Evolutionary conservation across 23 red algal species (phyloP), one percentile per base, ranked within the genome.

Genomic region (Gracilaria caudata): DNA sequence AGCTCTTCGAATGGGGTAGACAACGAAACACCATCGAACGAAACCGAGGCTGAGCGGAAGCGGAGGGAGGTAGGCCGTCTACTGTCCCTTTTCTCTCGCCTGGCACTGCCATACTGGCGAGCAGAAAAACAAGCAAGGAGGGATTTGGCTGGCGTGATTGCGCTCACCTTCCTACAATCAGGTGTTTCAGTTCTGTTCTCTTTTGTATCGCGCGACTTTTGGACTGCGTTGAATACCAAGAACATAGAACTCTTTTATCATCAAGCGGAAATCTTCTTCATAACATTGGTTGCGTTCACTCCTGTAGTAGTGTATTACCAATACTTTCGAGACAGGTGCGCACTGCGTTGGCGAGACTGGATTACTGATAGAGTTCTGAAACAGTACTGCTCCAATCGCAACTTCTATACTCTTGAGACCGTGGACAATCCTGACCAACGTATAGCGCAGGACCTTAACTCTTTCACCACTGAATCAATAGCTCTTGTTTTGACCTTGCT

Each of bases 381-480:
- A 36, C 79, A 92, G 63, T 98, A 98, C 64, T 98, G 90, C 57
- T 54, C 89, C 39, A 76, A 88, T 26, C 79, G 92, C n/a, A 84
- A 68, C 26, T 98, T 84, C 60, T 98, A 98, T 61, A 61, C 54
- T 51, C 71, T 98, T 49, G 92, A 98, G 54, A 41, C 91, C 8
- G 81, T 98, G 9, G 96, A 98, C 72, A 98, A 98, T 81, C 96
- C 96, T 28, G 96, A 98, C 51, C 96, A 98, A 75, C 91, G 96
- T 6, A 86, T 98, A 77, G 77, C 96, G 4, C 84, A 94, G 28
- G 96, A 98, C 58, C 80, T 98, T 43, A 88, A 88, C 51, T 79
- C 92, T 0, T 98, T 98, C 26, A 94, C 96, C 14, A 78, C 88
- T 25, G 88, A 90, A 44, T 94, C 92, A n/a, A 61, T 98, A 17